Conservation (phyloP, 2,329 filamentous ascomycete species). For the Venturia nashicola region DNA sequence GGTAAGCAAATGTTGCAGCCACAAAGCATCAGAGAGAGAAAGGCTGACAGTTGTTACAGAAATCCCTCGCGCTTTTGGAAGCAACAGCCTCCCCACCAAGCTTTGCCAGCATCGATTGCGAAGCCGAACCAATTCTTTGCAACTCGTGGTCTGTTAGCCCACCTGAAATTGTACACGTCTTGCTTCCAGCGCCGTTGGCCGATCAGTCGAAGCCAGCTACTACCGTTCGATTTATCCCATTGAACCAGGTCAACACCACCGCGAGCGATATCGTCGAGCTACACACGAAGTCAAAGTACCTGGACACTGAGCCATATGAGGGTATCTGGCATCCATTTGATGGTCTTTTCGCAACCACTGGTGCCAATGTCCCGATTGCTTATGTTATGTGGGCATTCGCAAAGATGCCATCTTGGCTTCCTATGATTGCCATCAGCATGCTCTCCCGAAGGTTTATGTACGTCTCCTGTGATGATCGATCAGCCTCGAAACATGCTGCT, state of each 20-base stretch:
- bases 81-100: conserved; percentile 49
- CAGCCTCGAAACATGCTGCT: not conserved
- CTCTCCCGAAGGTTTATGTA: conserved; percentile 65
- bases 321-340: conserved; percentile 68
- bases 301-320: conserved; percentile 41
- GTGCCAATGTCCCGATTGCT: conserved; percentile 50
- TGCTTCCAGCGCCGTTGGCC: conserved; percentile 45
- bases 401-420: conserved; percentile 54
- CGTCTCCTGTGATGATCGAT: conserved; percentile 25
- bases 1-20: conserved; percentile 21
- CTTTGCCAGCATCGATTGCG: conserved; percentile 61
- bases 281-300: conserved; percentile 45
- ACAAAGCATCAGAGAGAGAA: not conserved
- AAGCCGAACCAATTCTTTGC: conserved; percentile 62
- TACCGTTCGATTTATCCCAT: conserved; percentile 49
- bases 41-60: conserved; percentile 26
- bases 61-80: conserved; percentile 52
- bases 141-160: conserved; percentile 57
- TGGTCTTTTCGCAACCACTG: conserved; percentile 50
- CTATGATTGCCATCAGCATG: conserved; percentile 67
- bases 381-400: conserved; percentile 54
- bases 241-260: conserved; percentile 60
- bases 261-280: conserved; percentile 50
- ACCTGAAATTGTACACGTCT: conserved; percentile 54
- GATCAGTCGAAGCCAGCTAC: conserved; percentile 52